Evolutionary conservation across 345 rosid genomes (phyloP).

Genomic region (Pelargonium nanum): DNA sequence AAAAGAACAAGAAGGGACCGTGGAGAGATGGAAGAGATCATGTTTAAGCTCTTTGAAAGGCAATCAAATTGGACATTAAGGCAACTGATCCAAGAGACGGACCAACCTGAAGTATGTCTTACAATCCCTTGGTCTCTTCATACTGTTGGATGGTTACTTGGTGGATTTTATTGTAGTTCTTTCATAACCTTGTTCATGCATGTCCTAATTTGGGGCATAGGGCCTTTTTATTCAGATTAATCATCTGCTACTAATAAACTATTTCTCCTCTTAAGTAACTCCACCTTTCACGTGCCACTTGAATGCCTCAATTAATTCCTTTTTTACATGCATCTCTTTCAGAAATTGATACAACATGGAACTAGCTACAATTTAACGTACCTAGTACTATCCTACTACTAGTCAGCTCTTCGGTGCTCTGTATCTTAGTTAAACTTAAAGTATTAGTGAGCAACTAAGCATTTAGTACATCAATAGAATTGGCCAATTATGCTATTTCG

Average conservation of each 20-base stretch:
- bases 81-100: constrained; percentile 73
- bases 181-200: background rate
- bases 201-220: too few species aligned
- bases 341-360: background rate
- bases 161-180: background rate
- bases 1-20: constrained; percentile 88
- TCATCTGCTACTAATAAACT: too few species aligned
- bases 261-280: too few species aligned
- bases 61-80: constrained; percentile 77
- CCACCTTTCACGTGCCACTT: too few species aligned
- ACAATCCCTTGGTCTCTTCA: constrained; percentile 3
- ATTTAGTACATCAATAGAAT: too few species aligned
- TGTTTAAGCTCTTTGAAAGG: constrained; percentile 89
- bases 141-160: background rate
- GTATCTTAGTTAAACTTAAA: too few species aligned
- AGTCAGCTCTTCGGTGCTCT: too few species aligned
- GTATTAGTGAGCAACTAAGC: too few species aligned
- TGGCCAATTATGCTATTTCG: too few species aligned
- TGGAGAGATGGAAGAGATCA: constrained; percentile 74
- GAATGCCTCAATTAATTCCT: background rate
- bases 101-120: constrained; percentile 72
- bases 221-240: too few species aligned
- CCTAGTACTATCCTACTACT: too few species aligned
- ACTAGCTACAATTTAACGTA: background rate
- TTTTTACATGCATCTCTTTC: background rate